Evolutionary conservation across 768 basidiomycete genomes (phyloP).

Genomic region (Pluteus cervinus): DNA sequence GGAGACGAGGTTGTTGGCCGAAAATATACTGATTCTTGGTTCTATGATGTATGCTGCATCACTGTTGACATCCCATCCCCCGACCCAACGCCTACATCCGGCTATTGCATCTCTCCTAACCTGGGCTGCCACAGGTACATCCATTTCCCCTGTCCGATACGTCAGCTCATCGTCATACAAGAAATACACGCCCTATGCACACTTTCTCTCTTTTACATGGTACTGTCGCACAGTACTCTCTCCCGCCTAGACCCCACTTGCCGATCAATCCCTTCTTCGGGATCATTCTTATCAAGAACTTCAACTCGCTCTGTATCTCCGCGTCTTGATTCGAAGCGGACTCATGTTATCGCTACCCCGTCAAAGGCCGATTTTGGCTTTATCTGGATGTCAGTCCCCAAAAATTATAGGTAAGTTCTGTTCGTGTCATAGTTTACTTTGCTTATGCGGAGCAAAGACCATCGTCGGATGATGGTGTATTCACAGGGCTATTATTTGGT

Average conservation of each 20-base stretch:
- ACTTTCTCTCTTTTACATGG: conserved; percentile 8
- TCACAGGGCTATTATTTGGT: conserved; percentile 79
- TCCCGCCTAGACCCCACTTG: too few relatives aligned
- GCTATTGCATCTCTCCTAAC: conserved; percentile 14
- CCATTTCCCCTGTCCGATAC: conserved; percentile 8
- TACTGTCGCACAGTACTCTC: too few relatives aligned
- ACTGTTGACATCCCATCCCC: conserved; percentile 6
- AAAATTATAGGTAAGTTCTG: conserved; percentile 66
- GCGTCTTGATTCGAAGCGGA: conserved; percentile 37
- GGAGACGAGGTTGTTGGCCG: conserved; percentile 56
- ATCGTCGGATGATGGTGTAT: conserved; percentile 80
- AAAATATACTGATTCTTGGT: conserved; percentile 58
- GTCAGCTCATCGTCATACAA: conserved; percentile 9
- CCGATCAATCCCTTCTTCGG: too few relatives aligned
- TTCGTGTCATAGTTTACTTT: neutral
- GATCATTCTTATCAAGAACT: too few relatives aligned
- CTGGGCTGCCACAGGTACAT: too few relatives aligned
- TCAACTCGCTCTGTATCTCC: conserved; percentile 37
- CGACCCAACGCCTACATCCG: conserved; percentile 11
- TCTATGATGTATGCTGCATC: conserved; percentile 53
- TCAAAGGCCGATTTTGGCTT: conserved; percentile 57
- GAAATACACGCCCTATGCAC: conserved; percentile 13
- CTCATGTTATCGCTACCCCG: conserved; percentile 14
- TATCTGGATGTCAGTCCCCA: conserved; percentile 88
- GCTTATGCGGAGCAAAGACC: conserved; percentile 40